Percentiles rank a stretch among this genome's conserved stretches.
phyloP scores from a whole-genome alignment of 2,329 filamentous ascomycete species.

The Paracorniculantispora psalliotae region DNA sequence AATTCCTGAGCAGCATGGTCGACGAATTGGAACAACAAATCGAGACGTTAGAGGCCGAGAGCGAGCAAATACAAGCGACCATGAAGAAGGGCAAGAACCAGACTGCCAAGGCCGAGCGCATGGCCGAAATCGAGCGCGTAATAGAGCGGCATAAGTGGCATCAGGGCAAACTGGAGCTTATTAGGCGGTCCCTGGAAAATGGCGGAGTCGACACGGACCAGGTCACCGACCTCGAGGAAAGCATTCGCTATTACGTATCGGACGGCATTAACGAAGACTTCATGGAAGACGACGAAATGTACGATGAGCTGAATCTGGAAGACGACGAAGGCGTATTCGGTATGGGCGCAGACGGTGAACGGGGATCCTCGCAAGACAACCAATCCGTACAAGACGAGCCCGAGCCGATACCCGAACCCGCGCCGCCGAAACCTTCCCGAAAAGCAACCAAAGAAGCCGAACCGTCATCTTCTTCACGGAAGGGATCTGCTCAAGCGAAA shows the following conservation, averaged over 20 bases:
- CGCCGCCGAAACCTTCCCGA: slow-evolving; percentile 41
- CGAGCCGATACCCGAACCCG: slow-evolving; percentile 44
- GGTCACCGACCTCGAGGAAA: slow-evolving; percentile 83
- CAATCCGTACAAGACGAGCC: slow-evolving; percentile 87
- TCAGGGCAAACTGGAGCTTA: slow-evolving; percentile 83
- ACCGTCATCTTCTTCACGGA: slow-evolving; percentile 42
- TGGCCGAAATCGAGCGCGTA: slow-evolving; percentile 76
- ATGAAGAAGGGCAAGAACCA: slow-evolving; percentile 96
- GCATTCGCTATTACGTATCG: slow-evolving; percentile 91
- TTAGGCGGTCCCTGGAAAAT: slow-evolving; percentile 87
- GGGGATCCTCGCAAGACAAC: slow-evolving; percentile 89
- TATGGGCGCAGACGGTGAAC: slow-evolving; percentile 74
- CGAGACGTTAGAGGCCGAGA: slow-evolving; percentile 85
- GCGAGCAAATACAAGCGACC: slow-evolving; percentile 77
- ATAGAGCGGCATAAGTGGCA: slow-evolving; percentile 97
- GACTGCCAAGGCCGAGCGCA: slow-evolving; percentile 73
- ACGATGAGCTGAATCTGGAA: slow-evolving; percentile 87
- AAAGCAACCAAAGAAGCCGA: slow-evolving; percentile 58
- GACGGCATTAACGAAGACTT: slow-evolving; percentile 86
- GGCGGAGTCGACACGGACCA: slow-evolving; percentile 82
- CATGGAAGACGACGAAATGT: slow-evolving; percentile 89
- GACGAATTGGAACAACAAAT: slow-evolving; percentile 93
- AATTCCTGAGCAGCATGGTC: slow-evolving; percentile 82
- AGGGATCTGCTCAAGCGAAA: slow-evolving; percentile 86
- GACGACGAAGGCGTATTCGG: slow-evolving; percentile 89